Evolutionary conservation across 2,329 filamentous ascomycete species (phyloP), one percentile per base, ranked within the genome.

Genomic region (Fusarium anguioides): DNA sequence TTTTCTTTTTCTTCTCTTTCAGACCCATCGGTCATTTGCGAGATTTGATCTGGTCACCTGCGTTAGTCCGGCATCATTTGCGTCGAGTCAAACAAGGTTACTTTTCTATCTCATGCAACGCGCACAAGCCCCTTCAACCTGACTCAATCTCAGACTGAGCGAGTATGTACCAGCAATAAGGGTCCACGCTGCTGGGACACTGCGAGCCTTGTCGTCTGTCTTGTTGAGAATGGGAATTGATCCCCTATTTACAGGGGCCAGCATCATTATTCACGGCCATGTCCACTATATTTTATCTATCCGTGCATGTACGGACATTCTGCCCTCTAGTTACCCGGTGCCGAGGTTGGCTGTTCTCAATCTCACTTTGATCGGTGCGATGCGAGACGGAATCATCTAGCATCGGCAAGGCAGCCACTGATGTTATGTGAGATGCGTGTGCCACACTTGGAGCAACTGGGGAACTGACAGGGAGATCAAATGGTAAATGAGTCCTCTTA

Each of bases 321-420:
- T 29, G 8, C 12, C 20, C 29, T 36, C 21, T n/a, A 26, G 14
- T 5, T 31, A 9, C 24, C n/a, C 21, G 20, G 31, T 39, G 31
- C 46, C 23, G 46, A 27, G 31, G 46, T 26, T 48, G 31, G 21
- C 31, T 18, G 9, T 29, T 24, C 20, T 54, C 15, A 14, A 37
- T 54, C 50, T 59, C 33, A 47, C 14, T 45, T 40, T 21, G 49
- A 35, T 33, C 54, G 41, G 45, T 52, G 23, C 24, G 40, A 59
- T 41, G 46, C 46, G 29, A 42, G 29, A 46, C 40, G 54, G 54
- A 35, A 52, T 45, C 40, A 47, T 50, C 35, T 47, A 31, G 24
- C 24, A 50, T 41, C 47, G 26, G 49, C 51, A 50, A 46, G 40
- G 35, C 55, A 59, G 58, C 41, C 55, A 61, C 55, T 48, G 54